Percentiles rank a stretch among this genome's conserved stretches.
Conservation (phyloP, 192 early-diverging fungal species). For the Dissophora ornata region DNA sequence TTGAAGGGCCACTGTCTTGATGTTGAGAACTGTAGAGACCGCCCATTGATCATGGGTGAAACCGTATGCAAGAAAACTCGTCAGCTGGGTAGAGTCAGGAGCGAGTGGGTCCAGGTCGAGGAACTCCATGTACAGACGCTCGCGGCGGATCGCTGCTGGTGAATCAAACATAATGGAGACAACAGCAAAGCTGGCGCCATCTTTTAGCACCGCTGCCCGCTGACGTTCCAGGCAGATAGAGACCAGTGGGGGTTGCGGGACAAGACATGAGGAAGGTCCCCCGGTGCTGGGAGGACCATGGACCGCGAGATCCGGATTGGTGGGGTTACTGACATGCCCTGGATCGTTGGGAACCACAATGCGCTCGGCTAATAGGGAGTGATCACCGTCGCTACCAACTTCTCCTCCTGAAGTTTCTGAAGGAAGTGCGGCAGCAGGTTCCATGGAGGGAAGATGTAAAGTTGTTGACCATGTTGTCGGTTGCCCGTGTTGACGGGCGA, state of each 20-base stretch:
- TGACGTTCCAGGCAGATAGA: conserved; percentile 14
- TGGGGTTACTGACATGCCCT: neutral
- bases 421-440: conserved; percentile 1
- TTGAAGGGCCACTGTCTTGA: conserved; percentile 16
- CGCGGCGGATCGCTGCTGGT: conserved; percentile 2
- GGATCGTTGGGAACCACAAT: conserved; percentile 7
- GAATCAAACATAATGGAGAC: conserved; percentile 10
- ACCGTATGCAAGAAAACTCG: conserved; percentile 16
- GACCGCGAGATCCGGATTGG: neutral
- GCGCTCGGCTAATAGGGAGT: conserved; percentile 4
- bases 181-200: neutral
- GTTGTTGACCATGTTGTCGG: too few species aligned
- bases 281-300: conserved; percentile 1
- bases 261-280: neutral
- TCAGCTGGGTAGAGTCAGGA: conserved; percentile 5
- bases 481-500: too few species aligned
- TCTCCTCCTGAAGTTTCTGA: conserved; percentile 8
- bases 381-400: conserved; percentile 2
- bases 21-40: neutral
- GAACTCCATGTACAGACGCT: neutral
- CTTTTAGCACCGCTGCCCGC: neutral
- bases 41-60: conserved; percentile 1
- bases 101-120: conserved; percentile 1
- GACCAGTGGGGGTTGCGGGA: conserved; percentile 3
- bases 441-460: conserved; percentile 18